Base-by-base conservation (phyloP, 1,284 basidiomycete genomes). In the Phellopilus nigrolimitatus region DNA sequence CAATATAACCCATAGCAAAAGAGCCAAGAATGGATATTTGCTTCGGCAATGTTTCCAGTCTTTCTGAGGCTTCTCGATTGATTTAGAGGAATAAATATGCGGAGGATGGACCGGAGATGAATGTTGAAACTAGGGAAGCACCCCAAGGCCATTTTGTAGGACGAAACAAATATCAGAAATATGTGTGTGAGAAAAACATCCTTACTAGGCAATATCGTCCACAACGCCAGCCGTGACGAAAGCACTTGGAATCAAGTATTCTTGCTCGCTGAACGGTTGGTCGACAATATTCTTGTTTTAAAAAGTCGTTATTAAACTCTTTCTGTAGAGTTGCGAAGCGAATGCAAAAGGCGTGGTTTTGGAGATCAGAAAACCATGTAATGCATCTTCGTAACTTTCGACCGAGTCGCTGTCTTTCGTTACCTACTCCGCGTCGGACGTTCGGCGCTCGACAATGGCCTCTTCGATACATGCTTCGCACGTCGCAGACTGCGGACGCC, bases 381-480 rank as follows among this genome's bases (percentile, higher is more conserved):
- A 54, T 54, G 52, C 48, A 45, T 24, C 42, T 47, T 38, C 40
- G 30, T 34, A 22, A 49, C 42, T 24, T 31, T 42, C 30, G 28
- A 30, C 39, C 27, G 31, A 38, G 37, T 13, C 21, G 21, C 22
- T 28, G 25, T 24, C 15, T 42, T 28, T 15, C 36, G 17, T 22
- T 12, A 17, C 9, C 10, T 17, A 8, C 38, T 37, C 46, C 36
- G 31, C 27, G 27, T 58, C 61, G 37, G 50, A 67, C 33, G 42
- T 53, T 39, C 57, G 40, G 13, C 53, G 47, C 15, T 43, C 12
- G 25, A 2, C 34, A 8, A 13, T 17, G 1, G 56, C 68, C 59
- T 45, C 61, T 64, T 5, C 59, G 60, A 22, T 56, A 64, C 3
- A 13, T 37, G 44, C 63, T 55, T 25, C 64, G 55, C 17, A n/a